Conservation (phyloP, 371 early-diverging fungal species). For the Mucor mucedo region DNA sequence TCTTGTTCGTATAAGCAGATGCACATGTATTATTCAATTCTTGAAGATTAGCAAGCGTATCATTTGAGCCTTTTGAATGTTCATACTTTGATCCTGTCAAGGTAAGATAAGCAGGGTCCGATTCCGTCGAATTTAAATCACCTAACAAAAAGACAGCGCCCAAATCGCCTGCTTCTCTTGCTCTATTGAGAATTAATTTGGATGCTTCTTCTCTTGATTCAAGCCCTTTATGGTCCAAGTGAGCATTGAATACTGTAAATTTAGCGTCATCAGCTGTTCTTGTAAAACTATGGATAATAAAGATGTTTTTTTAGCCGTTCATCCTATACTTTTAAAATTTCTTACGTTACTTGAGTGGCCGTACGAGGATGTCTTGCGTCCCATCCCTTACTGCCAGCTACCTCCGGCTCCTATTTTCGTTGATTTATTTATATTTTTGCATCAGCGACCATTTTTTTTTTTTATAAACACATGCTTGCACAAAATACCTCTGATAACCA, state of each 20-base stretch:
- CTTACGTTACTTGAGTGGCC: constrained; percentile 47
- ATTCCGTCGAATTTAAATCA: constrained; percentile 48
- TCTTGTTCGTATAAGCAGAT: constrained; percentile 16
- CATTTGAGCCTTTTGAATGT: constrained; percentile 19
- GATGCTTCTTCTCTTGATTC: constrained; percentile 38
- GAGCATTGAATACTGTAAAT: constrained; percentile 44
- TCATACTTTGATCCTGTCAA: constrained; percentile 35
- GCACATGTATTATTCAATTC: constrained; percentile 33
- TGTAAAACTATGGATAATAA: constrained; percentile 30
- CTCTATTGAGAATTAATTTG: constrained; percentile 27
- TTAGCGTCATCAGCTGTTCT: constrained; percentile 19
- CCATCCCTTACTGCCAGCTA: constrained; percentile 46
- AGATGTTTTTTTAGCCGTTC: background rate
- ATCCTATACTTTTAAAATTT: background rate
- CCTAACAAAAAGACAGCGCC: constrained; percentile 40
- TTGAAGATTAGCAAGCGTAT: constrained; percentile 35
- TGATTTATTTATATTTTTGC: too few species aligned
- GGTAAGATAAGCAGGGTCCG: constrained; percentile 39
- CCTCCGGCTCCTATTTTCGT: constrained; percentile 36
- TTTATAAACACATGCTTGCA: background rate
- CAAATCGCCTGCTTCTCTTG: constrained; percentile 13
- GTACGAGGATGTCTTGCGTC: constrained; percentile 47
- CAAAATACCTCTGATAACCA: constrained; percentile 50
- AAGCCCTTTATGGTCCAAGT: constrained; percentile 43
- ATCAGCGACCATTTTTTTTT: background rate